Evolutionary conservation across 2,329 filamentous ascomycete species (phyloP), one percentile per base, ranked within the genome.

Genomic region (Parafenestella ontariensis): DNA sequence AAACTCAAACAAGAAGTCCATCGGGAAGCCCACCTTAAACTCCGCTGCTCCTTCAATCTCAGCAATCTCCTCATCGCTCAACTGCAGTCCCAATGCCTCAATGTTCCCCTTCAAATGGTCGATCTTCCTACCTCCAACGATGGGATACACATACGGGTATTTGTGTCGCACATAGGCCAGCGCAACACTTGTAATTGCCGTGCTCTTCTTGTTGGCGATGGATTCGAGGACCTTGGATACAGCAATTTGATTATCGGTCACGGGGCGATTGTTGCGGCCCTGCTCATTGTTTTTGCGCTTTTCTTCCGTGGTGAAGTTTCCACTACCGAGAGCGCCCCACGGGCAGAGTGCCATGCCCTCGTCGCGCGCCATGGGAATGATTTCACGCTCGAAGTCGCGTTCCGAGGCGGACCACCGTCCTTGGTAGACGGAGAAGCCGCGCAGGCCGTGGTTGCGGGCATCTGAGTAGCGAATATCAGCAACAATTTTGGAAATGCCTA

Each of bases 111-210:
- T 84, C 45, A 93, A 76, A 69, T 92, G 89, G 39, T 88, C 85
- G 8, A 90, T 72, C 64, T 87, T 92, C n/a, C 89, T 82, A 0
- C 88, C 87, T 6, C 90, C 89, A 8, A 92, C 81, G 29, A 93
- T 86, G 0, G 90, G 90, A 66, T 90, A 91, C 10, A 92, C 89
- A 58, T 89, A 87, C 0, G 88, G 85, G 0, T 85, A 79, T 76
- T 92, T 92, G 64, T 84, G 81, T 79, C 89, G 81, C 5, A 92
- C 85, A 68, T 92, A 92, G 1, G 89, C 89, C 31, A 93, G 73
- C 18, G 89, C 89, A 23, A 76, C 59, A 33, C 83, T 83, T 3
- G 86, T 88, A 44, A 90, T 80, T 28, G 82, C 77, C 1, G 81
- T 79, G 10, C 82, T 82, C 65, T 87, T 84, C 79, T 77, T 15